Evolutionary conservation across 257 asterid species (phyloP).

Genomic region (Salvia splendens): DNA sequence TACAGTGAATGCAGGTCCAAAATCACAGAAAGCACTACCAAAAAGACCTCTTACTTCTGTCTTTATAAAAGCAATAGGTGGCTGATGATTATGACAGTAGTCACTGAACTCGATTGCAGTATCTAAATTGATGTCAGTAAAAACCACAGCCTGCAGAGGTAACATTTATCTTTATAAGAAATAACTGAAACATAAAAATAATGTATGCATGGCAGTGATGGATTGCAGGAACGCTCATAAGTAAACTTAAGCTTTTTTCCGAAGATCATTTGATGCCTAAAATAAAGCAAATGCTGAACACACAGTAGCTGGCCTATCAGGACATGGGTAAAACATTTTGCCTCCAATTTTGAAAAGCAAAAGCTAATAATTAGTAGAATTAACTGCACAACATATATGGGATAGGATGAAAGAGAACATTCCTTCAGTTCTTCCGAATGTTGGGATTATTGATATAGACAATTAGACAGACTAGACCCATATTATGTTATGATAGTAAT

Average conservation of each 20-base stretch:
- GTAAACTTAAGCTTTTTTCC: background rate
- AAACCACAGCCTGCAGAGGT: constrained; percentile 79
- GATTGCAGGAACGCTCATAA: background rate
- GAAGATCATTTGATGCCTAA: background rate
- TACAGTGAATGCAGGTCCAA: constrained; percentile 88
- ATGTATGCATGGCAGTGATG: background rate
- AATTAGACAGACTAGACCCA: background rate
- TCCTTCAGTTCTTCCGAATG: background rate
- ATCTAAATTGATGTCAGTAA: constrained; percentile 64
- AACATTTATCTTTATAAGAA: constrained; percentile 22
- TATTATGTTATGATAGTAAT: background rate
- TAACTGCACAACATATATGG: background rate
- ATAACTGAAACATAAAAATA: constrained; percentile 4
- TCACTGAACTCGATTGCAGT: constrained; percentile 70
- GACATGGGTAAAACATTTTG: constrained; percentile 3
- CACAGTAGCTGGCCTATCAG: background rate
- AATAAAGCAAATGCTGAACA: background rate
- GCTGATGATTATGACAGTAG: constrained; percentile 83
- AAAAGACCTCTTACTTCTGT: constrained; percentile 89
- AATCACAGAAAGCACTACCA: constrained; percentile 84
- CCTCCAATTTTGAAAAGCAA: constrained; percentile 3
- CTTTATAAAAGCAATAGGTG: constrained; percentile 89
- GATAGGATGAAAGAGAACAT: background rate
- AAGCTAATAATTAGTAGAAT: background rate
- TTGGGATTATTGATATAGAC: background rate